phyloP scores from a whole-genome alignment of 352 stramenopile species.

The Achlya hypogyna region DNA sequence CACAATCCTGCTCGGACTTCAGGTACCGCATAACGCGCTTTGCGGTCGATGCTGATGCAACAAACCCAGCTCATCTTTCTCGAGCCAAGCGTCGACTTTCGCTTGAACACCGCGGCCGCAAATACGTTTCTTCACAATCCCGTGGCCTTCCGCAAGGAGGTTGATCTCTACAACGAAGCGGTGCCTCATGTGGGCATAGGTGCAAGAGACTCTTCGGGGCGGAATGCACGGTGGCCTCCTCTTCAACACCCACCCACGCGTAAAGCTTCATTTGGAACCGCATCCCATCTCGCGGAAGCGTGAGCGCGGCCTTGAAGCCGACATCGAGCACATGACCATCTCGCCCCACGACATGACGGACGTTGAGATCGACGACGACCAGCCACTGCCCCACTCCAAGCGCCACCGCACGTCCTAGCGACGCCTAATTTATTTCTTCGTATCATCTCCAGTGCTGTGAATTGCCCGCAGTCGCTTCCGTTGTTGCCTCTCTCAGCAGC shows the following conservation, averaged over 20 bases:
- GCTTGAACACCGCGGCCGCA: slow-evolving; percentile 44
- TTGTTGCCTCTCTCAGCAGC: too few relatives aligned
- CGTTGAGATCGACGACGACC: slow-evolving; percentile 7
- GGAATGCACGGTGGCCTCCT: slow-evolving; percentile 12
- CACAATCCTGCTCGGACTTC: slow-evolving; percentile 69
- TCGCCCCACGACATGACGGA: slow-evolving; percentile 3
- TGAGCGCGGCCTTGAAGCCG: slow-evolving; percentile 9
- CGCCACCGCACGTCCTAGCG: slow-evolving; percentile 7
- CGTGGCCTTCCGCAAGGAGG: slow-evolving; percentile 16
- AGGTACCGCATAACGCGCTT: slow-evolving; percentile 33
- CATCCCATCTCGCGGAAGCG: slow-evolving; percentile 11
- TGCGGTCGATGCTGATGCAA: background rate
- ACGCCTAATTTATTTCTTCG: background rate
- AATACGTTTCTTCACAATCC: slow-evolving; percentile 47
- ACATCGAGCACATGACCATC: slow-evolving; percentile 19
- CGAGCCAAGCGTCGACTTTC: slow-evolving; percentile 58
- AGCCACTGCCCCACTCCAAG: background rate
- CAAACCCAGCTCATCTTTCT: slow-evolving; percentile 63
- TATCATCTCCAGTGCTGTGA: background rate
- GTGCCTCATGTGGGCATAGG: background rate
- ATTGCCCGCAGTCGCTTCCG: too few relatives aligned
- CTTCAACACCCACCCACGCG: slow-evolving; percentile 8
- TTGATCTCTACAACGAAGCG: background rate
- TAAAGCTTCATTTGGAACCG: too few relatives aligned
- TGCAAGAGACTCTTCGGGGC: slow-evolving; percentile 18